phyloP scores from a whole-genome alignment of 441 rosid genomes.

The Erodium moschatum region DNA sequence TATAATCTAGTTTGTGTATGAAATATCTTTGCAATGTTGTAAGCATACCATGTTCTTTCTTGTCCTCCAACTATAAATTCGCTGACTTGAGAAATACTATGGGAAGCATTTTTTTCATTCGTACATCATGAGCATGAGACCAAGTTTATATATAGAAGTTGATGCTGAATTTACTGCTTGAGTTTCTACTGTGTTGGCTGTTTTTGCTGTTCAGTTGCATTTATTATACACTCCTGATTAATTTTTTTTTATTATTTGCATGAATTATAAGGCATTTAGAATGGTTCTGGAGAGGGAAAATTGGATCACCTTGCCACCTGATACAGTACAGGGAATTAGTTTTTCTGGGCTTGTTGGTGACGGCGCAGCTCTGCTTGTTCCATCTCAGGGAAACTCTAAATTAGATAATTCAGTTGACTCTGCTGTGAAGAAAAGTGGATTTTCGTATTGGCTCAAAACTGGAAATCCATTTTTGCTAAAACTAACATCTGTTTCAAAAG shows the following conservation, averaged over 20 bases:
- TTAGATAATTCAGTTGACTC: slow-evolving; percentile 31
- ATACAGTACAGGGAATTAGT: slow-evolving; percentile 57
- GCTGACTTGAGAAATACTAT: background rate
- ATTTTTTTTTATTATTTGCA: slow-evolving; percentile 8
- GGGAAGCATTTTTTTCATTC: background rate
- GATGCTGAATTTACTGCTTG: background rate
- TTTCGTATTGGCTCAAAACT: slow-evolving; percentile 65
- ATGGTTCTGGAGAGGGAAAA: slow-evolving; percentile 96
- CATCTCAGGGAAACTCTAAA: slow-evolving; percentile 42
- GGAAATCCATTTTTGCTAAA: slow-evolving; percentile 80
- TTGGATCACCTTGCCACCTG: slow-evolving; percentile 76
- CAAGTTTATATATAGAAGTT: background rate
- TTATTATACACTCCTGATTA: background rate
- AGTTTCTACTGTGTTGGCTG: background rate
- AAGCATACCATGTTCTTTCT: slow-evolving; percentile 6
- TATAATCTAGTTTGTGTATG: background rate
- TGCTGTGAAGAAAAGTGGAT: slow-evolving; percentile 49
- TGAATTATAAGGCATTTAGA: slow-evolving; percentile 68
- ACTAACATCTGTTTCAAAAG: slow-evolving; percentile 35
- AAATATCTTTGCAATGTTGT: background rate
- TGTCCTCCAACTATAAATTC: background rate
- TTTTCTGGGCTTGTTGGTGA: slow-evolving; percentile 93
- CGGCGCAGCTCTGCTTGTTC: slow-evolving; percentile 74
- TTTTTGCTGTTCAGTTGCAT: slow-evolving; percentile 4
- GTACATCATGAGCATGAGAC: background rate